These are phyloP conservation scores for Diaporthe citri DNA, from an alignment of 2,329 filamentous ascomycete genomes.

Conservation along the genomic window DNA sequence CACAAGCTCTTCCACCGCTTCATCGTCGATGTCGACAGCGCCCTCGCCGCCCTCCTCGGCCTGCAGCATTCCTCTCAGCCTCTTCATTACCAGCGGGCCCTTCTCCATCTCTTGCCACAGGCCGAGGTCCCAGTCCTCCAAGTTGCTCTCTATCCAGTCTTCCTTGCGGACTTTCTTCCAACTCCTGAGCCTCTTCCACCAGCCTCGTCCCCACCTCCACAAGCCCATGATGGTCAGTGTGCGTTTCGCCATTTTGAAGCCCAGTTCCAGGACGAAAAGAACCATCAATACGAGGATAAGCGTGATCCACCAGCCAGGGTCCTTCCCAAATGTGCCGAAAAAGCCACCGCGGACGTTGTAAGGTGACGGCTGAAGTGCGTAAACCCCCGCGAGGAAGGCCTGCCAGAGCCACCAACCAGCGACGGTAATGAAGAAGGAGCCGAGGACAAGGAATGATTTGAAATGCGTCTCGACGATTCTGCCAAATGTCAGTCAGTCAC, in stretches of 20 bases:
- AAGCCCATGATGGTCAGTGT: constrained; percentile 59
- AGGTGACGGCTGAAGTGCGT: constrained; percentile 61
- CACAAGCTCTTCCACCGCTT: background rate
- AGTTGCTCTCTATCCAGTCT: constrained; percentile 39
- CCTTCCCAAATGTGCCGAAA: constrained; percentile 73
- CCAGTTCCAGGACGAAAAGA: constrained; percentile 75
- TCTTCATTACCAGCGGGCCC: constrained; percentile 58
- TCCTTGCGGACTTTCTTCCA: constrained; percentile 32
- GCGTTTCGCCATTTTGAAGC: constrained; percentile 63
- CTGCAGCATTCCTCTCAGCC: constrained; percentile 53
- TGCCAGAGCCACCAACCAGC: constrained; percentile 82
- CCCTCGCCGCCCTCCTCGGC: constrained; percentile 17
- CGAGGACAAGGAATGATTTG: constrained; percentile 74
- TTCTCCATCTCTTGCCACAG: constrained; percentile 71
- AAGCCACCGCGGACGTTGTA: constrained; percentile 81
- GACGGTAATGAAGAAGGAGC: constrained; percentile 69
- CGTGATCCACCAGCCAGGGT: constrained; percentile 80
- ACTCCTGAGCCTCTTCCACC: constrained; percentile 39
- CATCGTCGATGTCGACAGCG: background rate
- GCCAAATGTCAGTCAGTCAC: constrained; percentile 47
- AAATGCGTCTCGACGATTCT: constrained; percentile 83
- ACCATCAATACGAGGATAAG: constrained; percentile 73
- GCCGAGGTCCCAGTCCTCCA: constrained; percentile 66
- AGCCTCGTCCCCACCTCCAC: constrained; percentile 55
- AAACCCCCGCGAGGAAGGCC: constrained; percentile 75